Base-by-base conservation (phyloP, 2,329 filamentous ascomycete species). In the Juglanconis oblonga region DNA sequence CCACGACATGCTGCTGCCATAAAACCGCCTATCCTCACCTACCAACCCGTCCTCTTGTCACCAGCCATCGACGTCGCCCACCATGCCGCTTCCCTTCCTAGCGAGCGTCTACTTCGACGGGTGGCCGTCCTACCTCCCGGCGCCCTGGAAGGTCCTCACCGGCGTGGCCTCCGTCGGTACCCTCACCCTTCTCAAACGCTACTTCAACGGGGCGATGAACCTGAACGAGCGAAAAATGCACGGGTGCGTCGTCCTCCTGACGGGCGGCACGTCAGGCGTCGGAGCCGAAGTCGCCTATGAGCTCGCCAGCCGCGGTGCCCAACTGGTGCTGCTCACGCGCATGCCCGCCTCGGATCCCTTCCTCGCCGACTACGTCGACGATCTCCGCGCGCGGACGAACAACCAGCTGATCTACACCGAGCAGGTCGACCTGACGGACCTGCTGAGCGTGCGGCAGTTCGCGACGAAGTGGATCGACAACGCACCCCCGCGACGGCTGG, bases 391-490 rank as follows among this genome's bases (percentile, higher is more conserved):
- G 33, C 80, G 82, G 57, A 91, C 92, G 7, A 82, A 85, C 36
- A 98, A 98, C 76, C 81, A 93, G 61, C 81, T 99, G 70, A 91
- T 99, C 67, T 98, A 96, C 69, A 92, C 95, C 62, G 95, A 99
- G 74, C 91, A 97, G 75, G 92, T 97, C 67, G 92, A 99, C 71
- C 84, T 99, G 33, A 78, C 88, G 11, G 94, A 89, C 14, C 80
- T 99, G n/a, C 87, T 97, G 73, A 96, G 91, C 73, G 88, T 99
- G 67, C 90, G 95, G 44, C 83, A 88, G 64, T 99, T 99, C 72
- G 95, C 95, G 11, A 99, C 95, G 0, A 94, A 92, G 78, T 99
- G 96, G 94, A 92, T 99, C 66, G 94, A 99, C 74, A 98, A 97
- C 73, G 85, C 90, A 29, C 94, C 95, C 3, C 91, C 93, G 8